Base-by-base conservation (phyloP, 1,284 basidiomycete species). In the Cystobasidiaceae sp. region DNA sequence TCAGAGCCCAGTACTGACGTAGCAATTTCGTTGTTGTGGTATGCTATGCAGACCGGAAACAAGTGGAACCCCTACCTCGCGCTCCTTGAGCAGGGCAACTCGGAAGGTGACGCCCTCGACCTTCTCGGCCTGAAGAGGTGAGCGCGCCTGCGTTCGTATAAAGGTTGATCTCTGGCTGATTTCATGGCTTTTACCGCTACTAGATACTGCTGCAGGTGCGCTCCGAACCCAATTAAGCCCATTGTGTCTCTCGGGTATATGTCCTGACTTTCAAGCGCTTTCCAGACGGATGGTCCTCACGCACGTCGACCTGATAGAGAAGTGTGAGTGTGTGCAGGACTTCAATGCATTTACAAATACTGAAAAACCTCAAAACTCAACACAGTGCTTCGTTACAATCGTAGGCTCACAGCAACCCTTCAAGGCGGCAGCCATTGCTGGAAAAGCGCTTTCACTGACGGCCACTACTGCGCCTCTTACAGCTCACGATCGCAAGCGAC, bases 21-120 rank as follows among this genome's bases (percentile, higher is more conserved):
- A n/a, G n/a, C n/a, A n/a, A n/a, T n/a, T n/a, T n/a, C n/a, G n/a
- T n/a, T n/a, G n/a, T n/a, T n/a, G n/a, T n/a, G n/a, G n/a, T n/a
- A n/a, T n/a, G n/a, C n/a, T n/a, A n/a, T n/a, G n/a, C 70, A 74
- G 33, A 71, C 73, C 59, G 73, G 73, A 37, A 90, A 94, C 81
- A 89, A 93, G 71, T 94, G 92, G 91, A 87, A 85, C 69, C 82
- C 82, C 28, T 94, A 93, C 77, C 80, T 93, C 50, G 85, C 87
- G 72, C 79, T 93, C 32, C 80, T 94, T 66, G 83, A 86, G 41
- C 82, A 85, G 60, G 90, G 89, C 69, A 82, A 85, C 75, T 85
- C 82, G 70, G 92, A 96, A 81, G 91, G 92, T 90, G 92, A 97
- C 67, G 93, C 93, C 8, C 82, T 97, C 57, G 93, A 96, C 71